Percentiles rank a stretch among this genome's conserved stretches.
These are phyloP conservation scores for Sporothrix brunneoviolacea DNA, from an alignment of 2,329 filamentous ascomycete genomes.

Conservation along the genomic window DNA sequence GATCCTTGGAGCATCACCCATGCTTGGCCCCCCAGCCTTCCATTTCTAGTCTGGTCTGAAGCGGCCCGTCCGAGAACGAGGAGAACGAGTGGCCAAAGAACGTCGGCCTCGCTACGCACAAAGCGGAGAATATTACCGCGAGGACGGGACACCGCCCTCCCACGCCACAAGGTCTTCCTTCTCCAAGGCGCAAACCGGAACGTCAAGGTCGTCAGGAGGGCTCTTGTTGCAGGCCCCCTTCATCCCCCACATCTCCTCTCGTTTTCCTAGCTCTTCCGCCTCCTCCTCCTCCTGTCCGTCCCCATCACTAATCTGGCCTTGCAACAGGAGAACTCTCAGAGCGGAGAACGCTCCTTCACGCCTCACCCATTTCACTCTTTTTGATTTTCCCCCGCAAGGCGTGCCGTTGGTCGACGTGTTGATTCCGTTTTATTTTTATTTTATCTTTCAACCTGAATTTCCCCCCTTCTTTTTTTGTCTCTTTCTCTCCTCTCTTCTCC, in stretches of 20 bases:
- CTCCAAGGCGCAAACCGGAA: background rate
- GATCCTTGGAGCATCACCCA: background rate
- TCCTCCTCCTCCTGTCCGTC: background rate
- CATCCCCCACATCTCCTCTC: background rate
- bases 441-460: background rate
- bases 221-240: background rate
- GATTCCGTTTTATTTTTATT: background rate
- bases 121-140: constrained; percentile 6
- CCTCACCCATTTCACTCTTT: background rate
- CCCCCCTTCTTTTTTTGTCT: background rate
- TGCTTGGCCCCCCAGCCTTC: constrained; percentile 6
- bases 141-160: background rate
- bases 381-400: constrained; percentile 1
- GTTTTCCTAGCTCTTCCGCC: background rate
- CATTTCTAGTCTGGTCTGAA: constrained; percentile 3
- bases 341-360: constrained; percentile 2
- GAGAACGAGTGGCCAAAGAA: constrained; percentile 8
- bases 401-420: constrained; percentile 4
- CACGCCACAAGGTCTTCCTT: background rate
- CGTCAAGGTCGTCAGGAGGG: background rate
- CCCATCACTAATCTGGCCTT: background rate
- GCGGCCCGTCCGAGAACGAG: constrained; percentile 9
- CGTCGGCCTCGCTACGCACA: background rate
- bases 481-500: background rate
- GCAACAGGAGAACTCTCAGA: background rate